Percentiles rank a stretch among this genome's conserved stretches.
phyloP scores from a whole-genome alignment of 768 basidiomycete species.

The Suillus subalutaceus region DNA sequence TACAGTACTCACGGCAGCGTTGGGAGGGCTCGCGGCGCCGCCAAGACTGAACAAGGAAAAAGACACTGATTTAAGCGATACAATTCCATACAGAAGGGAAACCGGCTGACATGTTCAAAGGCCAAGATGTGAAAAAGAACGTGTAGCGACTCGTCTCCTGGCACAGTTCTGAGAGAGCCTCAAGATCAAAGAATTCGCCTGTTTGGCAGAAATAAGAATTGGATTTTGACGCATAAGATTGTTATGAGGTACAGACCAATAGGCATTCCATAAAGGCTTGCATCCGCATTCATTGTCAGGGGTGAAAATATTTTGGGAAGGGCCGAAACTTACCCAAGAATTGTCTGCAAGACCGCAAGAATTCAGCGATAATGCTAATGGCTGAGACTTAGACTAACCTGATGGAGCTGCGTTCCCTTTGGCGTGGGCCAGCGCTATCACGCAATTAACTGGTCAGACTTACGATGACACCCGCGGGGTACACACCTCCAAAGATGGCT shows the following conservation, averaged over 20 bases:
- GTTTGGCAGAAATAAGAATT: neutral
- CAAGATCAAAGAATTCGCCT: conserved; percentile 77
- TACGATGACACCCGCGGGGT: conserved; percentile 4
- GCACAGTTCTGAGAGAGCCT: conserved; percentile 59
- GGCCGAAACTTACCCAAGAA: conserved; percentile 51
- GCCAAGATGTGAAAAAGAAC: conserved; percentile 80
- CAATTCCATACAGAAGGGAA: conserved; percentile 9
- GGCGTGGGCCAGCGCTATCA: conserved; percentile 56
- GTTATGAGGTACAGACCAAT: conserved; percentile 45
- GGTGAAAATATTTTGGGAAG: neutral
- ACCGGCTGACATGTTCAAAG: conserved; percentile 62
- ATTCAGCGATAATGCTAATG: neutral
- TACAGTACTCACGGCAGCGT: conserved; percentile 60
- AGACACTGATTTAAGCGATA: conserved; percentile 3
- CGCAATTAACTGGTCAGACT: conserved; percentile 13
- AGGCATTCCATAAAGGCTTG: conserved; percentile 73
- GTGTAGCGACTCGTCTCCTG: conserved; percentile 62
- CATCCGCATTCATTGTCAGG: neutral
- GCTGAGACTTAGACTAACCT: conserved; percentile 42
- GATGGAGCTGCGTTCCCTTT: conserved; percentile 53
- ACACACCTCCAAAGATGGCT: conserved; percentile 63
- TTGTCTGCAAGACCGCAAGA: conserved; percentile 43
- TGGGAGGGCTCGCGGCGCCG: conserved; percentile 70
- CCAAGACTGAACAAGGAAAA: conserved; percentile 46
- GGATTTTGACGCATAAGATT: conserved; percentile 3